Evolutionary conservation across 2,329 filamentous ascomycete species (phyloP).

Genomic region (Pseudogymnoascus sp.): DNA sequence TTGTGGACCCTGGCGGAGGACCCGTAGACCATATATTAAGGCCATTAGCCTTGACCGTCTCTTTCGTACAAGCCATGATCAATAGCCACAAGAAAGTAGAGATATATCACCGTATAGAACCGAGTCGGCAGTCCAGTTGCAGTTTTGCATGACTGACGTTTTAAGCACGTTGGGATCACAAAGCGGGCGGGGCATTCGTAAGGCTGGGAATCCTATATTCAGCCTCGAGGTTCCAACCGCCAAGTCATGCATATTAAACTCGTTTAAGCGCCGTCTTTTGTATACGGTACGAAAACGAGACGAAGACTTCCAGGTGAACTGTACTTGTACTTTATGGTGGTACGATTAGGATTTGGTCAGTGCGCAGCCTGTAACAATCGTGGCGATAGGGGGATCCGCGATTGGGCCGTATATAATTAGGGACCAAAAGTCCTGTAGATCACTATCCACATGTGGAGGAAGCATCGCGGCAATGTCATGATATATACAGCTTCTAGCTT

Average conservation of each 20-base stretch:
- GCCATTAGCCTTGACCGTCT: conserved; percentile 14
- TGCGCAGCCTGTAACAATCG: not conserved
- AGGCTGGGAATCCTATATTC: not conserved
- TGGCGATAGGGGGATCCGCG: too few species aligned
- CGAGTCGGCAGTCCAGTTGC: not conserved
- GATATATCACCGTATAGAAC: not conserved
- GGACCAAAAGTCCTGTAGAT: not conserved
- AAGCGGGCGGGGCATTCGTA: not conserved
- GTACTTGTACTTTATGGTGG: not conserved
- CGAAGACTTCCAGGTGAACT: not conserved
- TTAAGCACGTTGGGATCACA: not conserved
- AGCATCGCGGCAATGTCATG: not conserved
- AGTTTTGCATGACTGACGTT: not conserved
- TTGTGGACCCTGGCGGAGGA: conserved; percentile 10
- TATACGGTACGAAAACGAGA: not conserved
- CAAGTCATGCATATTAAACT: not conserved
- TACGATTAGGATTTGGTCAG: not conserved
- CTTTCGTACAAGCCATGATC: conserved; percentile 16
- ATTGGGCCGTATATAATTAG: not conserved
- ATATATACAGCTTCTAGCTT: not conserved
- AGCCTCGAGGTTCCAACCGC: not conserved
- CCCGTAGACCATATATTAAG: conserved; percentile 16
- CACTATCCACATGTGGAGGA: not conserved
- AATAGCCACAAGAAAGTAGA: not conserved
- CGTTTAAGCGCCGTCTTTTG: not conserved